phyloP scores from a whole-genome alignment of 805 yeast species.

The Sugiyamaella marilandica region DNA sequence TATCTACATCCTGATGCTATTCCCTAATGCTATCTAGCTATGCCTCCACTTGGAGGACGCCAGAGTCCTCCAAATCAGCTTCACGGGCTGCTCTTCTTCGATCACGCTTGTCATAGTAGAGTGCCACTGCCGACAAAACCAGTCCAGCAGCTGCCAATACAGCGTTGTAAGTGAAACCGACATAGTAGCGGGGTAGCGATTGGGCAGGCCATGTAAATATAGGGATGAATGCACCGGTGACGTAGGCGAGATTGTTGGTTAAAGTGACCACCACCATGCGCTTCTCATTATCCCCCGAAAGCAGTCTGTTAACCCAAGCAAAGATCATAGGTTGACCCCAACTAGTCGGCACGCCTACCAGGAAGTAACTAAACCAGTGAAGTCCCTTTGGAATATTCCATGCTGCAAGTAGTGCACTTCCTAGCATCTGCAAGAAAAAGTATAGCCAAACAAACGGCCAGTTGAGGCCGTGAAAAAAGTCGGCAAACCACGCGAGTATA shows the following conservation, averaged over 20 bases:
- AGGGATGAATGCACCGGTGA: constrained; percentile 41
- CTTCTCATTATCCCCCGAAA: constrained; percentile 39
- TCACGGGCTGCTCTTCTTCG: neutral
- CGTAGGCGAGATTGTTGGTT: constrained; percentile 42
- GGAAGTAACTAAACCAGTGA: constrained; percentile 48
- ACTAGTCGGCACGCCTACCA: constrained; percentile 44
- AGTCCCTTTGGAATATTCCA: constrained; percentile 48
- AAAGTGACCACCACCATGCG: constrained; percentile 37
- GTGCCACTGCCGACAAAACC: constrained; percentile 38
- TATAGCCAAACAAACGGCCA: constrained; percentile 36
- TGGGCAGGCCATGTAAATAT: constrained; percentile 39
- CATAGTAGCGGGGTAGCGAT: constrained; percentile 36
- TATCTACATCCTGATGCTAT: too few species aligned
- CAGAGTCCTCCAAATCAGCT: neutral
- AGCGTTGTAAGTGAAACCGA: constrained; percentile 40
- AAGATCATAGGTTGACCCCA: constrained; percentile 55
- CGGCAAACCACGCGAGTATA: constrained; percentile 35
- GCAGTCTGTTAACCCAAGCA: constrained; percentile 50
- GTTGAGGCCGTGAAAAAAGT: constrained; percentile 37
- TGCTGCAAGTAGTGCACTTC: constrained; percentile 40
- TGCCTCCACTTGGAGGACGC: too few species aligned
- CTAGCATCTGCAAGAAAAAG: constrained; percentile 37
- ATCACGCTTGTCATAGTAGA: constrained; percentile 10
- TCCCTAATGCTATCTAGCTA: too few species aligned
- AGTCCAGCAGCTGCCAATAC: constrained; percentile 34